These are phyloP conservation scores for Aspergillus fumigatus DNA, from an alignment of 2,329 filamentous ascomycete species.

Conservation along the genomic window DNA sequence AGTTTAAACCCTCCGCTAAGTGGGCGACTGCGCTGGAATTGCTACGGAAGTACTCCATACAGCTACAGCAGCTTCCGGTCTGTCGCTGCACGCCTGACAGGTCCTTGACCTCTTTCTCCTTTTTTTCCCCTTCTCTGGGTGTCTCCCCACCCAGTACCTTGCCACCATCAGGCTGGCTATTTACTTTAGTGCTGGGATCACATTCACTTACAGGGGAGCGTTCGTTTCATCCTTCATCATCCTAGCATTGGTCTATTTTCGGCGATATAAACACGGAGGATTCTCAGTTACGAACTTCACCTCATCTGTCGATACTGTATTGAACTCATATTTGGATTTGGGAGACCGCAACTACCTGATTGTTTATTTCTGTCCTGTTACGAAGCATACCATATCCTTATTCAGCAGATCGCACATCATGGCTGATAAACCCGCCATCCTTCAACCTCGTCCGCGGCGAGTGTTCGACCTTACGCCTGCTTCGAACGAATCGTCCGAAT, in stretches of 20 bases:
- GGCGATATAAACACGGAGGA: not conserved
- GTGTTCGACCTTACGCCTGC: slow-evolving; percentile 59
- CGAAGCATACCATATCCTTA: not conserved
- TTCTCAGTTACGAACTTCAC: not conserved
- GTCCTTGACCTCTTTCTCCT: slow-evolving; percentile 1
- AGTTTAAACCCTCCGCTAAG: not conserved
- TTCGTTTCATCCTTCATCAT: not conserved
- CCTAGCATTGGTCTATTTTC: not conserved
- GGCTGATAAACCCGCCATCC: slow-evolving; percentile 48
- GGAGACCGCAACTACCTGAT: not conserved
- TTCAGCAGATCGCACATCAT: slow-evolving; percentile 16
- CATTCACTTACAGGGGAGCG: not conserved
- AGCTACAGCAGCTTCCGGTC: not conserved
- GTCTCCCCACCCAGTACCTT: not conserved
- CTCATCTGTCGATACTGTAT: not conserved
- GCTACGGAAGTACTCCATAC: slow-evolving; percentile 7
- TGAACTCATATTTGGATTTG: not conserved
- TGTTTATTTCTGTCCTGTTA: not conserved
- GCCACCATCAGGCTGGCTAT: not conserved
- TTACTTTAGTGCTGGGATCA: not conserved
- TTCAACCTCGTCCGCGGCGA: slow-evolving; percentile 68
- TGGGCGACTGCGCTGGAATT: slow-evolving; percentile 6
- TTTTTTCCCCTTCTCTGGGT: not conserved
- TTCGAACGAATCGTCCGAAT: slow-evolving; percentile 40
- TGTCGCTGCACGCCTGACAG: not conserved